Percentiles rank a stretch among this genome's conserved stretches.
These are phyloP conservation scores for Botrytis deweyae DNA, from an alignment of 2,329 filamentous ascomycete species.

Conservation along the genomic window DNA sequence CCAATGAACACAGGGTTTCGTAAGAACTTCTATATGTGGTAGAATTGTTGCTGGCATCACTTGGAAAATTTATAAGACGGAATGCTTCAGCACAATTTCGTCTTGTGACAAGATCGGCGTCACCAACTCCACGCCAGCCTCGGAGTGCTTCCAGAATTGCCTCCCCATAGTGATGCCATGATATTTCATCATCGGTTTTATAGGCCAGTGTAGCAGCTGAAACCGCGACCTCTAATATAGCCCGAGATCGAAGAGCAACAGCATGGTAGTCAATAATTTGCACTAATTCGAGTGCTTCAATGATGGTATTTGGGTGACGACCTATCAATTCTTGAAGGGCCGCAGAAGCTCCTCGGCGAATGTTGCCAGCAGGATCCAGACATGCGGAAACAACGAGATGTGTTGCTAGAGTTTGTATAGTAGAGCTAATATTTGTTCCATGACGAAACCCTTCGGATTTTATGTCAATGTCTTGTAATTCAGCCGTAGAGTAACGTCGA, in stretches of 20 bases:
- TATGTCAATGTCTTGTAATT: slow-evolving; percentile 61
- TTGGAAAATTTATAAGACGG: slow-evolving; percentile 12
- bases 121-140: slow-evolving; percentile 85
- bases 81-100: slow-evolving; percentile 70
- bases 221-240: slow-evolving; percentile 73
- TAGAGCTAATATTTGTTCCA: slow-evolving; percentile 28
- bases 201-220: slow-evolving; percentile 64
- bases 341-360: slow-evolving; percentile 86
- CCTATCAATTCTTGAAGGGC: slow-evolving; percentile 93
- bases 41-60: neutral
- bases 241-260: slow-evolving; percentile 81
- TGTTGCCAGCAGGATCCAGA: slow-evolving; percentile 88
- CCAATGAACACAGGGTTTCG: slow-evolving; percentile 18
- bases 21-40: neutral
- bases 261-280: slow-evolving; percentile 92
- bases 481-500: slow-evolving; percentile 77
- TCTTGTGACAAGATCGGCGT: slow-evolving; percentile 71
- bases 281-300: slow-evolving; percentile 67
- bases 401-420: slow-evolving; percentile 76
- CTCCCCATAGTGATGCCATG: slow-evolving; percentile 46
- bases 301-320: slow-evolving; percentile 81
- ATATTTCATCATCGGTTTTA: slow-evolving; percentile 47
- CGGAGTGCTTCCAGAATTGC: slow-evolving; percentile 70
- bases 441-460: slow-evolving; percentile 37
- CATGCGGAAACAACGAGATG: slow-evolving; percentile 80